Percentiles rank a stretch among this genome's conserved stretches.
phyloP scores from a whole-genome alignment of 352 stramenopile genomes.

The Phytopythium cucurbitacearum region DNA sequence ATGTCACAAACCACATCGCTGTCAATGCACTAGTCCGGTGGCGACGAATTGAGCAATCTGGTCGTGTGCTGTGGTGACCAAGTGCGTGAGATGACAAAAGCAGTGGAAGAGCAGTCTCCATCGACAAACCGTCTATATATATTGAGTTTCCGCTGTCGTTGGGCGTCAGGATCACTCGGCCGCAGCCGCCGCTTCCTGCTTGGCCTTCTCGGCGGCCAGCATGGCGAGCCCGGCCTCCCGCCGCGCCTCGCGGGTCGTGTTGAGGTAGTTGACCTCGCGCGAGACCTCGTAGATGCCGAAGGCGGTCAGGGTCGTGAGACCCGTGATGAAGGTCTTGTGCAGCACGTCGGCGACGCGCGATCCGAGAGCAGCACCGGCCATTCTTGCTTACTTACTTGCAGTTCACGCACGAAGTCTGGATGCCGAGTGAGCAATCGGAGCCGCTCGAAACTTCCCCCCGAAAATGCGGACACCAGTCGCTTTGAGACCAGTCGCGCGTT shows the following conservation, averaged over 20 bases:
- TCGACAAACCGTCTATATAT: too few relatives aligned
- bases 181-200: constrained; percentile 20
- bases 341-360: constrained; percentile 63
- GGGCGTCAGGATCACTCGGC: not conserved
- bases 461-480: too few relatives aligned
- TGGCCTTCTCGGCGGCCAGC: constrained; percentile 6
- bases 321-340: constrained; percentile 79
- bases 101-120: too few relatives aligned
- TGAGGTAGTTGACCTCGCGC: constrained; percentile 72
- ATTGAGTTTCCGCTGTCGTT: too few relatives aligned
- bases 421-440: not conserved
- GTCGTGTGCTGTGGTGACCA: not conserved
- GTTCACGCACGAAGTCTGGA: not conserved
- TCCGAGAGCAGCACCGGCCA: constrained; percentile 2
- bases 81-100: too few relatives aligned
- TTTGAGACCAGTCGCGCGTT: constrained; percentile 4
- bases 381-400: too few relatives aligned
- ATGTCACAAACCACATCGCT: not conserved
- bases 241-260: constrained; percentile 77
- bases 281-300: constrained; percentile 71
- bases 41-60: too few relatives aligned
- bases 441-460: too few relatives aligned
- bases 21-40: too few relatives aligned
- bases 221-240: constrained; percentile 18
- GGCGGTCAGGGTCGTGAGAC: constrained; percentile 63